Percentiles rank a stretch among this genome's conserved stretches.
These are phyloP conservation scores for Gentiana dahurica DNA, from an alignment of 257 asterid genomes.

Conservation along the genomic window DNA sequence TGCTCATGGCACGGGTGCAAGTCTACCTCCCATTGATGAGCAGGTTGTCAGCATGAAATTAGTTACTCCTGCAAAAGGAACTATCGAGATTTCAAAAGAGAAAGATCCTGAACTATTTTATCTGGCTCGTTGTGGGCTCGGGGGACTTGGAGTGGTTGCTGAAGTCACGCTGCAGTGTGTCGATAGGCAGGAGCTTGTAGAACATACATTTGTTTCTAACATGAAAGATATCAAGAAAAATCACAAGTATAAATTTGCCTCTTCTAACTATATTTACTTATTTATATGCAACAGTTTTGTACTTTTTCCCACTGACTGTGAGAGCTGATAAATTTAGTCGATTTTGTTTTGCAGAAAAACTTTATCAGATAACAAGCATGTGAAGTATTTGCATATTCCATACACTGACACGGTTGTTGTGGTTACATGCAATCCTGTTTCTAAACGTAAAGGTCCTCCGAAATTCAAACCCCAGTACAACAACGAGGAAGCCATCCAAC, in stretches of 20 bases:
- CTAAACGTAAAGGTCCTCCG: constrained; percentile 67
- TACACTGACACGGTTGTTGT: constrained; percentile 87
- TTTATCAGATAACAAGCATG: constrained; percentile 87
- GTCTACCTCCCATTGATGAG: constrained; percentile 90
- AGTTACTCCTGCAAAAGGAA: constrained; percentile 89
- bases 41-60: constrained; percentile 93
- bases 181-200: constrained; percentile 87
- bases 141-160: constrained; percentile 96
- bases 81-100: constrained; percentile 72
- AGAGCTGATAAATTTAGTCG: background rate
- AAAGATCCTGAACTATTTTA: constrained; percentile 86
- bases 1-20: constrained; percentile 97
- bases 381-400: constrained; percentile 81
- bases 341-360: constrained; percentile 54
- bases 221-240: constrained; percentile 72
- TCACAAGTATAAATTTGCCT: constrained; percentile 57
- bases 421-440: constrained; percentile 80
- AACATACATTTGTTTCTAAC: constrained; percentile 74
- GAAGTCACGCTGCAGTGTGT: constrained; percentile 96
- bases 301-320: background rate
- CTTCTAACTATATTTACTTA: background rate
- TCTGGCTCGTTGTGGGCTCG: constrained; percentile 96
- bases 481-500: constrained; percentile 69
- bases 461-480: constrained; percentile 62
- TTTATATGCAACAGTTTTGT: background rate